phyloP scores from a whole-genome alignment of 768 basidiomycete genomes.

The Phlebiopsis flavidoalba region DNA sequence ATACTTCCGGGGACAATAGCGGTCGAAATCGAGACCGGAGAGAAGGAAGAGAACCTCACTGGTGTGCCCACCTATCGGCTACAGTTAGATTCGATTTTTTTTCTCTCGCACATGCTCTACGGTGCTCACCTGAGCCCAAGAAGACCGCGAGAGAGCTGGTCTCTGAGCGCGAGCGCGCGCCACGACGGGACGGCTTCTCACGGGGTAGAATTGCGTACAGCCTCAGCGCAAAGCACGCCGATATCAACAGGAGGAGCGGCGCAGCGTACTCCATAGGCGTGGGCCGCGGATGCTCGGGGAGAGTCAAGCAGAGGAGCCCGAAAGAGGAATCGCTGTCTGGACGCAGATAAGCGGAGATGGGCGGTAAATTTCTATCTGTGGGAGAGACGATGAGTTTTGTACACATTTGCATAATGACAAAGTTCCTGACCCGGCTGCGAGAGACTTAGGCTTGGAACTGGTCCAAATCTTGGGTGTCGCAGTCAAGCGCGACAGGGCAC shows the following conservation, averaged over 20 bases:
- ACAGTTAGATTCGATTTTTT: not conserved
- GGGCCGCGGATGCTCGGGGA: not conserved
- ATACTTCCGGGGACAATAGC: slow-evolving; percentile 77
- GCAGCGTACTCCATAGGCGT: not conserved
- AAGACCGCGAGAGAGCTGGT: slow-evolving; percentile 70
- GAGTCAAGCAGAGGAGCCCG: not conserved
- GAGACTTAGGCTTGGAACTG: not conserved
- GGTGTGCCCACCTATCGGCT: slow-evolving; percentile 81
- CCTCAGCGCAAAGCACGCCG: slow-evolving; percentile 4
- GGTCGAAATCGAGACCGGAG: slow-evolving; percentile 64
- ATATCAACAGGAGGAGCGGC: not conserved
- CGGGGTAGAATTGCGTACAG: slow-evolving; percentile 17
- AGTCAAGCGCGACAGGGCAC: not conserved
- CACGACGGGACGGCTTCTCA: slow-evolving; percentile 12
- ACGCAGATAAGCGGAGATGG: not conserved
- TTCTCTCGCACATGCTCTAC: not conserved
- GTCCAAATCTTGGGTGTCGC: not conserved
- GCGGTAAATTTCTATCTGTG: not conserved
- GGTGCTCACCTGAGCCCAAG: slow-evolving; percentile 76
- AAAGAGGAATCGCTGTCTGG: not conserved
- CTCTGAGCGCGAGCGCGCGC: slow-evolving; percentile 5
- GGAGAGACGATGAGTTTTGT: not conserved
- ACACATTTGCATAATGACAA: not conserved
- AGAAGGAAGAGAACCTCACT: slow-evolving; percentile 75
- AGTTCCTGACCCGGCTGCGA: not conserved